Evolutionary conservation across 805 yeast species (phyloP).

Genomic region (Metschnikowia baotianmanensis): DNA sequence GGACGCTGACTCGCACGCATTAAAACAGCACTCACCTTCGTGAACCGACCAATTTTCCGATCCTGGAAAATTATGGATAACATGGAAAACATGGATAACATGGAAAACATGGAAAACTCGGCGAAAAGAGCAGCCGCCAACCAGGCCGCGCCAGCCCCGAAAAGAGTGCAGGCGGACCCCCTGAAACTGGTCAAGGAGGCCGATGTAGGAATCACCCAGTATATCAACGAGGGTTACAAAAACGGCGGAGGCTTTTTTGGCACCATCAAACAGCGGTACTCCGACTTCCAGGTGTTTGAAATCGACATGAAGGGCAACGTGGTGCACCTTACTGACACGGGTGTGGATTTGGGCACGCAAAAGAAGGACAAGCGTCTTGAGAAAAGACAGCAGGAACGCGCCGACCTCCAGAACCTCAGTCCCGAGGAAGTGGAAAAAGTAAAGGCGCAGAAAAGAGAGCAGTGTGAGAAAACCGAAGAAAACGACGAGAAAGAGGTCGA

Average conservation of each 20-base stretch:
- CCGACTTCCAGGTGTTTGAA: conserved; percentile 93
- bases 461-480: conserved; percentile 21
- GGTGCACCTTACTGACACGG: conserved; percentile 72
- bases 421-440: conserved; percentile 33
- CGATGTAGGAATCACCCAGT: conserved; percentile 88
- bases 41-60: background rate
- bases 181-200: conserved; percentile 51
- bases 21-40: background rate
- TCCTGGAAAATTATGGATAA: too few relatives aligned
- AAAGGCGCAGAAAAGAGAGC: conserved; percentile 24
- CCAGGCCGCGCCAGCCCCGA: background rate
- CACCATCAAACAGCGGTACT: conserved; percentile 79
- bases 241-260: conserved; percentile 65
- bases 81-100: too few relatives aligned
- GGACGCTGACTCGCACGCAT: conserved; percentile 11
- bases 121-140: conserved; percentile 1
- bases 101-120: background rate
- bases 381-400: conserved; percentile 39
- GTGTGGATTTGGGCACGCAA: conserved; percentile 48
- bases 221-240: conserved; percentile 46
- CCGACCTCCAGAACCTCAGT: conserved; percentile 30
- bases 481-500: conserved; percentile 7
- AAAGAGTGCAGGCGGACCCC: conserved; percentile 6
- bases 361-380: conserved; percentile 49
- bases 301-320: conserved; percentile 67